Evolutionary conservation across 176 grass and related monocot genomes (phyloP), one percentile per base, ranked within the genome.

Genomic region (Triticum dicoccoides): DNA sequence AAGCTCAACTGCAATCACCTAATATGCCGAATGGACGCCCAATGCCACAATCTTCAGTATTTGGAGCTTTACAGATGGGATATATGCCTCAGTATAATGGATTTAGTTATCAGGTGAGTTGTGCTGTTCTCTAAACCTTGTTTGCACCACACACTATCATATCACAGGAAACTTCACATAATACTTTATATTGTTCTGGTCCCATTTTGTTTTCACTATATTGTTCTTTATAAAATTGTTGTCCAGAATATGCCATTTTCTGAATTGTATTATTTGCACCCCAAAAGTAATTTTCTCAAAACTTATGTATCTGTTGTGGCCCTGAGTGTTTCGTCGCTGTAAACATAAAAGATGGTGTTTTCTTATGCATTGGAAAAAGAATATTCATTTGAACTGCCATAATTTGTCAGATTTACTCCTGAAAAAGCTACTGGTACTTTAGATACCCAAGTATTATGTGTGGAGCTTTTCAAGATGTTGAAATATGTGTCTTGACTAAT

Each of bases 21-120:
- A 89, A 82, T 66, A 82, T 91, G 52, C 82, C 86, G 2, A 91
- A 88, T 83, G 82, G 88, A 80, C 82, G 87, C 85, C 85, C 92
- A 62, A 87, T 99, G 82, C 94, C 92, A 52, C 94, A 95, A 52
- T 89, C 94, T 82, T 94, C 94, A 89, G 58, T 94, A 80, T 99
- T 93, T 90, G 94, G 97, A 83, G 94, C 92, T 87, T 90, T 96
- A 83, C 94, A 90, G 61, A 86, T 99, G 85, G 92, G 97, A 61
- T 99, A 96, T 74, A 94, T 99, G 75, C 97, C 97, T 68, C 87
- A 82, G 30, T 99, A 99, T 86, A 97, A 99, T 87, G 94, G 97
- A 86, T 96, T 88, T 89, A 81, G 97, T 65, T 98, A 96, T 85
- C 97, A 96, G 92, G 94, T 99, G 33, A 88, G 23, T 88, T 76